phyloP scores from a whole-genome alignment of 2,329 filamentous ascomycete genomes.

The Xylariaceae sp. region DNA sequence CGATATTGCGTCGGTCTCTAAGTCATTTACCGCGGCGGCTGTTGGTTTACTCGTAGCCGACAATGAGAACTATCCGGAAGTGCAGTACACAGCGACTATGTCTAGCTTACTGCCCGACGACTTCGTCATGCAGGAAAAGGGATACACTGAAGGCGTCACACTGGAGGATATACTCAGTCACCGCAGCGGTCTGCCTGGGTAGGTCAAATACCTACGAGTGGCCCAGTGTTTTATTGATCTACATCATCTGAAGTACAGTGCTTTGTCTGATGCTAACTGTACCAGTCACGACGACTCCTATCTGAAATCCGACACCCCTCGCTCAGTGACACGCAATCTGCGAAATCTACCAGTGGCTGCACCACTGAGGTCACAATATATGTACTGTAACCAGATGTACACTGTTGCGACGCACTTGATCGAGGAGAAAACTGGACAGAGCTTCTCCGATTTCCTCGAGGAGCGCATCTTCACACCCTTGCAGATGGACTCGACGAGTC shows the following conservation, averaged over 20 bases:
- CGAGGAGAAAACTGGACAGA: slow-evolving; percentile 17
- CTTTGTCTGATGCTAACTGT: neutral
- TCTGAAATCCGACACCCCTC: slow-evolving; percentile 17
- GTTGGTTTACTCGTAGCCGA: slow-evolving; percentile 30
- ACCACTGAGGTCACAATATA: slow-evolving; percentile 17
- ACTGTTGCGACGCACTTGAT: slow-evolving; percentile 21
- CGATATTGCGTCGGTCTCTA: slow-evolving; percentile 28
- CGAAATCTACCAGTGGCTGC: slow-evolving; percentile 17
- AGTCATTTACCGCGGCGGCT: slow-evolving; percentile 25
- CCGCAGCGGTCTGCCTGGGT: slow-evolving; percentile 22
- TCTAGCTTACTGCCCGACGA: slow-evolving; percentile 24
- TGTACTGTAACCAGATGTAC: slow-evolving; percentile 26
- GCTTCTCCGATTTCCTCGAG: slow-evolving; percentile 22
- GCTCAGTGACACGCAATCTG: slow-evolving; percentile 22
- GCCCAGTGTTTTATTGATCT: neutral
- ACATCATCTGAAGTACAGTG: neutral
- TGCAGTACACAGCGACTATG: slow-evolving; percentile 25
- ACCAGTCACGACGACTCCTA: slow-evolving; percentile 21
- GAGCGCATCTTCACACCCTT: slow-evolving; percentile 22
- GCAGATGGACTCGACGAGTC: slow-evolving; percentile 19
- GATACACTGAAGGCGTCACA: slow-evolving; percentile 22
- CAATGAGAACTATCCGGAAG: slow-evolving; percentile 27
- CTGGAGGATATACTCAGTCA: slow-evolving; percentile 25
- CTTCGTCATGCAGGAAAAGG: slow-evolving; percentile 20
- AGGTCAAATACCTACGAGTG: no score